Conservation (phyloP, 495 filamentous ascomycete species). For the Penicillium maclennaniae region DNA sequence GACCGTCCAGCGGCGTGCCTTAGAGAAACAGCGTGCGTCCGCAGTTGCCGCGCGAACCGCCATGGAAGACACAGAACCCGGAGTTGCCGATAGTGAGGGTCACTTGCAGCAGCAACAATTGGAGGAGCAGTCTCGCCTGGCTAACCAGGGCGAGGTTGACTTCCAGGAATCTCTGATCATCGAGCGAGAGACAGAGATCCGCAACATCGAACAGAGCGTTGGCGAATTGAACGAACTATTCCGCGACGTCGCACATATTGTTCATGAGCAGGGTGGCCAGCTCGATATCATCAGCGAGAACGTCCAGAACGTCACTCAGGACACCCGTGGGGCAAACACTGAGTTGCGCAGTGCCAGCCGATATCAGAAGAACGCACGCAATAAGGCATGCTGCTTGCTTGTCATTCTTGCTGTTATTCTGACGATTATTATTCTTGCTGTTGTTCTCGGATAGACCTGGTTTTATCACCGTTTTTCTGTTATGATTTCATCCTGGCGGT, state of each 20-base stretch:
- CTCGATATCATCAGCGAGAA: constrained; percentile 87
- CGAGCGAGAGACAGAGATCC: constrained; percentile 93
- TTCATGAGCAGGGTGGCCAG: constrained; percentile 85
- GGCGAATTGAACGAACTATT: constrained; percentile 95
- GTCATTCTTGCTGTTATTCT: constrained; percentile 88
- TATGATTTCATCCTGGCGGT: constrained; percentile 1
- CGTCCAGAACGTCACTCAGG: constrained; percentile 71
- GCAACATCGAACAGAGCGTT: constrained; percentile 93
- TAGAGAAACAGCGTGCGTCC: constrained; percentile 89
- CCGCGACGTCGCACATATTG: constrained; percentile 93
- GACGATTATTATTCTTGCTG: constrained; percentile 81
- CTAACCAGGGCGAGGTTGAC: constrained; percentile 91
- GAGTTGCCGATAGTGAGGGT: constrained; percentile 34
- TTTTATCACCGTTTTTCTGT: constrained; percentile 3
- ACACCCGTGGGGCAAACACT: constrained; percentile 77
- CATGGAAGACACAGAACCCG: constrained; percentile 52
- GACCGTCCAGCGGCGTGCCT: constrained; percentile 74
- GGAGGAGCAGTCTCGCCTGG: constrained; percentile 74
- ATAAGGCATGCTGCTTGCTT: constrained; percentile 87
- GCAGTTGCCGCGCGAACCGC: constrained; percentile 74
- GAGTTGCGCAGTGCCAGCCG: constrained; percentile 78
- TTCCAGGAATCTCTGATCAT: constrained; percentile 95
- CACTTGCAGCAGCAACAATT: constrained; percentile 63
- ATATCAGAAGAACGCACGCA: constrained; percentile 90
- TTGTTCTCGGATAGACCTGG: constrained; percentile 56